Evolutionary conservation across 2,329 filamentous ascomycete species (phyloP), one percentile per base, ranked within the genome.

Genomic region (Sclerotinia glacialis): DNA sequence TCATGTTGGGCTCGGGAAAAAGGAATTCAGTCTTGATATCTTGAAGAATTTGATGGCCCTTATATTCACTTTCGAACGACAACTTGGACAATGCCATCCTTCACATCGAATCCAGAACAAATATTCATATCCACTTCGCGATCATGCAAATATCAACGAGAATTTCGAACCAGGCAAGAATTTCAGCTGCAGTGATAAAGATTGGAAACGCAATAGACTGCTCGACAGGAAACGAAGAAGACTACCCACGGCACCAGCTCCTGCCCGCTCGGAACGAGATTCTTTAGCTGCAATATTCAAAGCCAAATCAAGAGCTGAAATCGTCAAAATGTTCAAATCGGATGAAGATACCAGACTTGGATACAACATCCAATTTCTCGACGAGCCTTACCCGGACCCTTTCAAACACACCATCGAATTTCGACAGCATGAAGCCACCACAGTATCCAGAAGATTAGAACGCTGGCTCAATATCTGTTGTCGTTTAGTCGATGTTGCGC

Each of bases 41-140:
- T 47, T 78, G n/a, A 72, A 72, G 65, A 77, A 76, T 40, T 40
- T 78, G 12, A 49, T 76, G 34, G 70, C 70, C 0, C 53, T 73
- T 4, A 63, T 72, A 18, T 71, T 71, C 49, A 74, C 73, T 0
- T 75, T 76, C 64, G 76, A 77, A 63, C 64, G 62, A 14, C 69
- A 68, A 18, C 67, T 76, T 8, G 73, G 76, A 42, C 54, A 44
- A 5, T 42, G 77, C 2, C 75, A 77, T 54, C 68, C 73, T 9
- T 8, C 18, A 11, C 21, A 55, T 23, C 56, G 65, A 21, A 62
- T 67, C 4, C 7, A 26, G 1, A 46, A 54, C 8, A 67, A 63
- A 18, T 18, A 12, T 23, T 62, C 60, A 40, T 49, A 23, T n/a
- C 14, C 54, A 5, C 52, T 68, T 28, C 64, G 64, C 14, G 53